Evolutionary conservation across 371 early-diverging fungal species (phyloP), one percentile per base, ranked within the genome.

Genomic region (Mortierella sp.): DNA sequence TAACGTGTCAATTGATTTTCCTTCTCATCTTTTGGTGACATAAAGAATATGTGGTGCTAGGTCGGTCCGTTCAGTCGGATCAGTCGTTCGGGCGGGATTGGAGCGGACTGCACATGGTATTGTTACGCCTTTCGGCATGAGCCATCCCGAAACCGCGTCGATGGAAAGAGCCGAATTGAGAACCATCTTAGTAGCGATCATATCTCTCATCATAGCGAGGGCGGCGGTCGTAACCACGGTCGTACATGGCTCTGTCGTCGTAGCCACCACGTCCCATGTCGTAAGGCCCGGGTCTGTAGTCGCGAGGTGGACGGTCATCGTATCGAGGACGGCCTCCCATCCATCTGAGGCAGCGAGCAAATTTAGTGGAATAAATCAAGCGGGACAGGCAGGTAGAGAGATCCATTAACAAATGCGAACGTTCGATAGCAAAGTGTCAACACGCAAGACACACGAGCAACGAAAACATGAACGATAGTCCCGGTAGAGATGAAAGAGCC

Each of bases 181-280:
- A 26, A 34, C 24, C 23, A 31, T 5, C 19, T 46, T 72, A 72
- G 80, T 84, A 87, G 56, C 88, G 86, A 57, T 86, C 86, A 55
- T 86, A 84, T 58, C 84, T 78, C 60, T 84, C 82, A 58, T 82
- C 73, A 39, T 64, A 61, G 24, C 80, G 66, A 12, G 67, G 56
- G 30, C 78, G 67, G 26, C 71, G 72, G 26, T 72, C 79, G 51
- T 76, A 76, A 23, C 79, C 79, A 48, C 79, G 79, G 45, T 79
- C 79, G 61, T 79, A 79, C 58, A 72, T 66, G n/a, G 71, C 26
- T 24, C 79, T 61, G 16, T 65, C 71, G 0, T 78, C 70, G 21
- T 70, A 70, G 42, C 63, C 58, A 16, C 61, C 59, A n/a, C 72
- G 79, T 54, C 61, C 71, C 64, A 64, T 61, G 1, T 65, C 68